These are phyloP conservation scores for Malus fusca DNA, from an alignment of 306 rosid genomes.

Conservation along the genomic window DNA sequence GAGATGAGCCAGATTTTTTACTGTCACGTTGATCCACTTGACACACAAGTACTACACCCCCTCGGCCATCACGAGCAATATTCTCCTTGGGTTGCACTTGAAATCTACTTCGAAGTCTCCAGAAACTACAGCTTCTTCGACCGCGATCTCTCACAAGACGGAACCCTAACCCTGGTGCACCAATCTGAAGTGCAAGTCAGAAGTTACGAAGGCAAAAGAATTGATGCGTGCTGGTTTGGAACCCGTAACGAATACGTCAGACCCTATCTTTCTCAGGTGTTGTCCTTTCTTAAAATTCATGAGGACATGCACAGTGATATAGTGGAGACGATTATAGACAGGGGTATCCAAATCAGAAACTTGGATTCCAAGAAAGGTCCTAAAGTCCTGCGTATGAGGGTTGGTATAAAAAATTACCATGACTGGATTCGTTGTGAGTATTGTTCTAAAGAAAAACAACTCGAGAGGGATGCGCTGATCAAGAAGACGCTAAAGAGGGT, in stretches of 20 bases:
- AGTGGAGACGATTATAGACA: neutral
- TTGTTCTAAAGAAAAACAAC: neutral
- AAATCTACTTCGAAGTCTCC: neutral
- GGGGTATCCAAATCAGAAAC: neutral
- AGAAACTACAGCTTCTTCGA: neutral
- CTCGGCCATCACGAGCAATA: neutral
- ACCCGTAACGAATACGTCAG: neutral
- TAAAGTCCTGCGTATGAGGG: neutral
- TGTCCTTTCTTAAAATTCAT: neutral
- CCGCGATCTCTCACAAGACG: neutral
- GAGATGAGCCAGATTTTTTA: neutral
- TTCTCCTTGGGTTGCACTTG: neutral
- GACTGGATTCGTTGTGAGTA: neutral
- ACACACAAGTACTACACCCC: neutral
- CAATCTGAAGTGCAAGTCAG: neutral
- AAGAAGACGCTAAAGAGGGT: neutral
- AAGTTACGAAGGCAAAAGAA: neutral
- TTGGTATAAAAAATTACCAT: neutral
- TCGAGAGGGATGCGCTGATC: neutral
- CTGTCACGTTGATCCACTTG: neutral
- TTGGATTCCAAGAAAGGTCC: neutral
- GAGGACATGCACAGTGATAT: neutral
- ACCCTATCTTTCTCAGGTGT: neutral
- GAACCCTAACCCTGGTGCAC: neutral
- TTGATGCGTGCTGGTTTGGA: neutral